Conservation (phyloP, 345 rosid species). For the Sisymbrium irio region DNA sequence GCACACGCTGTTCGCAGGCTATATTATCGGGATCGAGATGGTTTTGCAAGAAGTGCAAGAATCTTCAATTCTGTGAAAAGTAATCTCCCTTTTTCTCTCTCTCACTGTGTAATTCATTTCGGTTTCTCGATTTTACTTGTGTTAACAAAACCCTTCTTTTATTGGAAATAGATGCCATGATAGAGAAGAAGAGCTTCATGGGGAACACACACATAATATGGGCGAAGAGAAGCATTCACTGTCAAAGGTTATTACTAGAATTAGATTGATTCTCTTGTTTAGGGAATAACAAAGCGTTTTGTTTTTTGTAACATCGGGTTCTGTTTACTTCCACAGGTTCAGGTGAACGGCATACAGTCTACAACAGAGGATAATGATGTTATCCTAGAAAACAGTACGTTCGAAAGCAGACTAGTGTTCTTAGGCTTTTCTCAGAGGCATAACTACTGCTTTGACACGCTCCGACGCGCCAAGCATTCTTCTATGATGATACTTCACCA, state of each 20-base stretch:
- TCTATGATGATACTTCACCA: slow-evolving; percentile 74
- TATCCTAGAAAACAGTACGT: slow-evolving; percentile 36
- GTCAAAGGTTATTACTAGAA: slow-evolving; percentile 40
- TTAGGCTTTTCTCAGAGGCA: slow-evolving; percentile 53
- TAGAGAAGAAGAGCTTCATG: slow-evolving; percentile 28
- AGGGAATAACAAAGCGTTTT: neutral
- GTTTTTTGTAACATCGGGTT: neutral
- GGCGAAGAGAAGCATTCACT: slow-evolving; percentile 51
- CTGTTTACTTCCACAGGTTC: slow-evolving; percentile 36
- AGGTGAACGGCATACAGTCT: slow-evolving; percentile 39
- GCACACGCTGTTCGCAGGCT: slow-evolving; percentile 44
- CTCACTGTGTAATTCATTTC: no score
- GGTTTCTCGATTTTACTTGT: neutral
- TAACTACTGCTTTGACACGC: slow-evolving; percentile 57
- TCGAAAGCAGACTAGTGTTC: slow-evolving; percentile 55
- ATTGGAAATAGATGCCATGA: slow-evolving; percentile 50
- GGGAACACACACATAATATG: slow-evolving; percentile 30
- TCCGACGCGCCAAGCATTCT: slow-evolving; percentile 71
- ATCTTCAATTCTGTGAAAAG: slow-evolving; percentile 67
- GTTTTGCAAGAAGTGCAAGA: slow-evolving; percentile 61
- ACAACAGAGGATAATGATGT: slow-evolving; percentile 53
- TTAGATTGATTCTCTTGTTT: slow-evolving; percentile 5
- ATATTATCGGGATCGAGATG: slow-evolving; percentile 56
- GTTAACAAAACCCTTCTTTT: neutral
- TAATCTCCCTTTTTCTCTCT: slow-evolving; percentile 10